These are phyloP conservation scores for Clitopilus hobsonii DNA, from an alignment of 768 basidiomycete genomes.

Conservation along the genomic window DNA sequence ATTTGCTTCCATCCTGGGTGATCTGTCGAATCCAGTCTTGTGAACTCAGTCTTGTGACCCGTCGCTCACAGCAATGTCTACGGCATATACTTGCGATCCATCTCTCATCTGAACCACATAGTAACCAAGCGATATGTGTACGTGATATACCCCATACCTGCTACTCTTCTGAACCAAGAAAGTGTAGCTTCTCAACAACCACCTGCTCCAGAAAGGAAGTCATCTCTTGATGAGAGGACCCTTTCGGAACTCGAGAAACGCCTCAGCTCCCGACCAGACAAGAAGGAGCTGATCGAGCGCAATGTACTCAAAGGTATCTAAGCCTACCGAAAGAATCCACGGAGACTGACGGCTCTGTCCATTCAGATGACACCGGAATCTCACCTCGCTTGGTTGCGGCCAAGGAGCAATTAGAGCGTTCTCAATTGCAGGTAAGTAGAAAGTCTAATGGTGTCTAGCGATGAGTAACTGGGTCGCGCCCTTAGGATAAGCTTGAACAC, in stretches of 20 bases:
- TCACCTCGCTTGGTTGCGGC: conserved; percentile 59
- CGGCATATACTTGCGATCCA: no score
- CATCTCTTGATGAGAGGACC: conserved; percentile 20
- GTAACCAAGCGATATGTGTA: conserved; percentile 5
- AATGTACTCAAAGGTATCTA: conserved; percentile 63
- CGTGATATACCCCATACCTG: neutral
- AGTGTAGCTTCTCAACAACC: neutral
- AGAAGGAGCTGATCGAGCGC: conserved; percentile 56
- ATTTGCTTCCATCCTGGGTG: no score
- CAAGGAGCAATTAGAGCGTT: conserved; percentile 52
- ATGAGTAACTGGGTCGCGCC: neutral
- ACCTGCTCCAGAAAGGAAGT: conserved; percentile 1
- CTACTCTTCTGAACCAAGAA: neutral
- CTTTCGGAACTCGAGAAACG: conserved; percentile 46
- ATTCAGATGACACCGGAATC: conserved; percentile 54
- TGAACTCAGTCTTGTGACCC: no score
- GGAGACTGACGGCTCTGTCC: neutral
- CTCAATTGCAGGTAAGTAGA: conserved; percentile 65
- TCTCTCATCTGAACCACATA: no score
- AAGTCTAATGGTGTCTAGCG: no score
- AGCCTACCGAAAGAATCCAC: neutral
- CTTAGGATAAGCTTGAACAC: conserved; percentile 59
- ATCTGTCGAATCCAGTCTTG: no score
- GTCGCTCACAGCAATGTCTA: no score
- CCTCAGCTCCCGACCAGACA: conserved; percentile 51